A percentile compares a stretch with the other conserved stretches of the same genome.
phyloP scores from a whole-genome alignment of 2,329 filamentous ascomycete genomes.

The Alternaria rosae region DNA sequence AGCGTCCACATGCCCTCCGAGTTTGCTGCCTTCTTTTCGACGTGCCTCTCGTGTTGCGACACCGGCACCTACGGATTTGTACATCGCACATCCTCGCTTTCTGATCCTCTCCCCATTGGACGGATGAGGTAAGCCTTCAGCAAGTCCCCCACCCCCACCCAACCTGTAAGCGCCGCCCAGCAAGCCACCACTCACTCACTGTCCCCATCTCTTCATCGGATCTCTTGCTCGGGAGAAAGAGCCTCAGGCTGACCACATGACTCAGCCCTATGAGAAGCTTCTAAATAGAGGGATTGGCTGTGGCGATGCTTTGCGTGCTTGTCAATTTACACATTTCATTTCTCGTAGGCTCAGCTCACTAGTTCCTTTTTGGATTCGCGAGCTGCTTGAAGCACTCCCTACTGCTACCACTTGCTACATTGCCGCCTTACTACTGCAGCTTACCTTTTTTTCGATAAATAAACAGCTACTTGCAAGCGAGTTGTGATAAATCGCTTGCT shows the following conservation, averaged over 20 bases:
- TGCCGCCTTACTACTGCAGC: constrained; percentile 17
- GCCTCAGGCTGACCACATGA: not conserved
- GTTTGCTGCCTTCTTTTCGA: not conserved
- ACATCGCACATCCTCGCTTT: not conserved
- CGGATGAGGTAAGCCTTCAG: constrained; percentile 13
- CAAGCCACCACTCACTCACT: constrained; percentile 11
- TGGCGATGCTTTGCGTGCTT: not conserved
- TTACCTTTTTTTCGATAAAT: not conserved
- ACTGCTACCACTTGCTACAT: not conserved
- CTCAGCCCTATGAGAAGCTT: constrained; percentile 7
- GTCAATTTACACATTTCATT: not conserved
- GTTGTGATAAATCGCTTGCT: constrained; percentile 2
- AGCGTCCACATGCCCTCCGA: not conserved
- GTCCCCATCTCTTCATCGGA: constrained; percentile 18
- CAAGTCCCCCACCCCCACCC: not conserved
- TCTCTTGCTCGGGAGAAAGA: not conserved
- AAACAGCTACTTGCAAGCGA: not conserved
- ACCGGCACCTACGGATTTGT: not conserved
- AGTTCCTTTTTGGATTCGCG: not conserved
- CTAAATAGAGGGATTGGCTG: constrained; percentile 5
- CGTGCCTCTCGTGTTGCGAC: not conserved
- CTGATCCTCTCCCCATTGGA: not conserved
- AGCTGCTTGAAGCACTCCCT: not conserved
- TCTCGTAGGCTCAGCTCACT: constrained; percentile 2
- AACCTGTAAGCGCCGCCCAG: constrained; percentile 27